These are phyloP conservation scores for Knoxia roxburghii DNA, from an alignment of 257 asterid genomes.

Conservation along the genomic window DNA sequence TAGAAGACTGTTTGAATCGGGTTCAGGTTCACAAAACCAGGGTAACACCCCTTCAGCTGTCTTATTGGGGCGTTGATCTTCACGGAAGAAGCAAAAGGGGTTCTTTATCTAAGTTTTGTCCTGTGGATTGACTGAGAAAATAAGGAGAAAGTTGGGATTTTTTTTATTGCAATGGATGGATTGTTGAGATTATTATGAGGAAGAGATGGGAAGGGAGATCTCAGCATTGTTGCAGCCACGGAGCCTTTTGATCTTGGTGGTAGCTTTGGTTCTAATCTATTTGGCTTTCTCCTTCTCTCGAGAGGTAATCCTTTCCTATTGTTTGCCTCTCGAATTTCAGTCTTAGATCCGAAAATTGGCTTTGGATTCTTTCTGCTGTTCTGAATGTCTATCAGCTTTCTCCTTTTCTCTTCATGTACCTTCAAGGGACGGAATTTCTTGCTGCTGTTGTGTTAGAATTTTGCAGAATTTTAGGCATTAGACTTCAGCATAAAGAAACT, in stretches of 20 bases:
- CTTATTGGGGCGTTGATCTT: background rate
- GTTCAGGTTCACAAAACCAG: too few species aligned
- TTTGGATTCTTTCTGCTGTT: background rate
- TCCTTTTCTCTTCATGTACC: background rate
- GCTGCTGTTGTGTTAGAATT: background rate
- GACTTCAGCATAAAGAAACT: background rate
- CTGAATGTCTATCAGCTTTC: background rate
- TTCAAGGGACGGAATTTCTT: background rate
- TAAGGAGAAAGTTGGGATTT: background rate
- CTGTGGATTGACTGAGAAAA: background rate
- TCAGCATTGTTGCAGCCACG: conserved; percentile 63
- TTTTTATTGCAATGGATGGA: background rate
- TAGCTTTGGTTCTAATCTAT: conserved; percentile 43
- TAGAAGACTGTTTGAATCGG: too few species aligned
- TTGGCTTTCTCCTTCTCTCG: conserved; percentile 48
- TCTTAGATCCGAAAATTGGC: conserved; percentile 4
- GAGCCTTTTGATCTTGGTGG: conserved; percentile 44
- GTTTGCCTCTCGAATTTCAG: background rate
- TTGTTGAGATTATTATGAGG: background rate
- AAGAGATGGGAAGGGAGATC: conserved; percentile 67
- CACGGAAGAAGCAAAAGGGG: background rate
- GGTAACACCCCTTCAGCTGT: too few species aligned
- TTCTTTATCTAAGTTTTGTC: background rate
- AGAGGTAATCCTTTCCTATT: conserved; percentile 39
- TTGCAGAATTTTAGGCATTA: background rate